Evolutionary conservation across 2,329 filamentous ascomycete species (phyloP).

Genomic region (Diaporthe helianthi): DNA sequence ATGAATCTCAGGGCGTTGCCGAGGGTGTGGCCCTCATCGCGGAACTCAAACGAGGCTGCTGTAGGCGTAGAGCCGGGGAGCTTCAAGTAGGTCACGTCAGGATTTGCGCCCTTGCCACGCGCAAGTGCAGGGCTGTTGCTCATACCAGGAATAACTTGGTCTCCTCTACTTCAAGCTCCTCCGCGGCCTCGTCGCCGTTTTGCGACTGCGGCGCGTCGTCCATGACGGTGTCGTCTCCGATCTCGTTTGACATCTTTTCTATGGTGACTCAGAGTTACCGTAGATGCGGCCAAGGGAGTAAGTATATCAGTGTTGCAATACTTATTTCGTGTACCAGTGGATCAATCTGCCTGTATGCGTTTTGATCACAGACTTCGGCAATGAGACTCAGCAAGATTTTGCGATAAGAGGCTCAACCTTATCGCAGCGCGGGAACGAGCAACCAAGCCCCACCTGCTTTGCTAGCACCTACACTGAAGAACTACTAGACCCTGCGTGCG

Average conservation of each 20-base stretch:
- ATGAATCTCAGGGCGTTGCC: conserved; percentile 94
- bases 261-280: neutral
- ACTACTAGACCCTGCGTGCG: neutral
- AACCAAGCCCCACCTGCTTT: neutral
- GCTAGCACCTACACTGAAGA: too few relatives aligned
- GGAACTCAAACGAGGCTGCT: conserved; percentile 93
- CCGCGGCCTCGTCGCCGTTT: conserved; percentile 45
- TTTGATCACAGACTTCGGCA: conserved; percentile 11
- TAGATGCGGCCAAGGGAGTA: neutral
- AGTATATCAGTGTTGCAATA: neutral
- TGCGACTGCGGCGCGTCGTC: conserved; percentile 51
- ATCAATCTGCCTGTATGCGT: conserved; percentile 4
- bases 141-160: conserved; percentile 37
- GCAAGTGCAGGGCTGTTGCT: neutral
- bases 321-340: neutral
- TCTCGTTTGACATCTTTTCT: conserved; percentile 34
- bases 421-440: conserved; percentile 15
- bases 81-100: conserved; percentile 52
- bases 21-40: conserved; percentile 91
- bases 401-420: conserved; percentile 32
- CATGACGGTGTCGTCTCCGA: conserved; percentile 47
- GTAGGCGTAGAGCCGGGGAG: conserved; percentile 84
- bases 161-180: conserved; percentile 43
- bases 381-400: conserved; percentile 29
- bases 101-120: conserved; percentile 28